These are phyloP conservation scores for Chytriomyces sp. DNA, from an alignment of 192 early-diverging fungal genomes.

Conservation along the genomic window DNA sequence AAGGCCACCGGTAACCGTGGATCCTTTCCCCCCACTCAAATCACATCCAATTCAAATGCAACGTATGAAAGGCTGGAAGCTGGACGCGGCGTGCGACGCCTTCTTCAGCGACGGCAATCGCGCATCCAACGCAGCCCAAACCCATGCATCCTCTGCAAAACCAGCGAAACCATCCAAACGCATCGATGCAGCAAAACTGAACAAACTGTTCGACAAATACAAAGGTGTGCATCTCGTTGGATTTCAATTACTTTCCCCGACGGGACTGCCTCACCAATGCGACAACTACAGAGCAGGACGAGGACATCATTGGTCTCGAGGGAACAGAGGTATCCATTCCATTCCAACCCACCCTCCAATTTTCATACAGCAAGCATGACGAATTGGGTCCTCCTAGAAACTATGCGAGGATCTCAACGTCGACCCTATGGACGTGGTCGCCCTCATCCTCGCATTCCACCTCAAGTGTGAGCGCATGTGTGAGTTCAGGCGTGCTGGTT, in stretches of 20 bases:
- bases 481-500: conserved; percentile 71
- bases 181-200: conserved; percentile 38
- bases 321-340: conserved; percentile 55
- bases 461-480: conserved; percentile 71
- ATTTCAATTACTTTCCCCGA: neutral
- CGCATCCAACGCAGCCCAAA: neutral
- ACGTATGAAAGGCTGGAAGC: conserved; percentile 58
- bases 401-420: conserved; percentile 71
- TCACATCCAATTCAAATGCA: too few species aligned
- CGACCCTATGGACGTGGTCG: conserved; percentile 73
- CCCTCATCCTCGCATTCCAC: conserved; percentile 71
- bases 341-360: neutral
- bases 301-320: conserved; percentile 69
- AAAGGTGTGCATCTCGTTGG: conserved; percentile 59
- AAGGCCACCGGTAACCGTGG: conserved; percentile 37
- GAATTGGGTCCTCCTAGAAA: conserved; percentile 10
- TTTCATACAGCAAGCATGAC: neutral
- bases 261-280: neutral
- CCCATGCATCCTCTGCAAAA: neutral
- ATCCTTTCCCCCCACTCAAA: neutral
- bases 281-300: conserved; percentile 52
- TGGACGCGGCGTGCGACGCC: conserved; percentile 65
- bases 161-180: neutral
- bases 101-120: conserved; percentile 51
- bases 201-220: conserved; percentile 70